Conservation (phyloP, 148 eudicot species). For the Fagopyrum esculentum region DNA sequence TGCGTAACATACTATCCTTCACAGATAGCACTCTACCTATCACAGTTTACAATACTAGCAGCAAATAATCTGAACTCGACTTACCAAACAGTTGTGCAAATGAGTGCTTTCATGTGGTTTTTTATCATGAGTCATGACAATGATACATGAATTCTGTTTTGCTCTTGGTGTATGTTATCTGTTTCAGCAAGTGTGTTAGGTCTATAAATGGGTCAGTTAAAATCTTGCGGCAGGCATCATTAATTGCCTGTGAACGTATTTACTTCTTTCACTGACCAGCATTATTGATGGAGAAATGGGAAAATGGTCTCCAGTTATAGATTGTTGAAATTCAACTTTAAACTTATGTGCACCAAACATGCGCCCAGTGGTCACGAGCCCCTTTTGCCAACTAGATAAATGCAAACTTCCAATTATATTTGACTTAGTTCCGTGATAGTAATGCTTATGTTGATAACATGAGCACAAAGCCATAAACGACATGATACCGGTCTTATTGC, state of each 20-base stretch:
- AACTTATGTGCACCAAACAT: neutral
- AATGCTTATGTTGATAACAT: neutral
- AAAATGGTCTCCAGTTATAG: neutral
- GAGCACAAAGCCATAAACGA: neutral
- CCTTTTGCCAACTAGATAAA: neutral
- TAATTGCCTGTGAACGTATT: neutral
- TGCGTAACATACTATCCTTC: neutral
- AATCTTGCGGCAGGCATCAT: neutral
- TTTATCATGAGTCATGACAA: neutral
- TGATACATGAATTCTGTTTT: neutral
- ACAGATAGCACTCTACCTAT: neutral
- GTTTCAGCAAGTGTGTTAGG: neutral
- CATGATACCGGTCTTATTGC: constrained; percentile 4
- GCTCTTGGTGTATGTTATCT: neutral
- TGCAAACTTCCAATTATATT: neutral
- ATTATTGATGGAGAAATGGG: neutral
- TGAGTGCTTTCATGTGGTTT: neutral
- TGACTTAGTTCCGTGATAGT: neutral
- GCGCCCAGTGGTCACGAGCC: neutral
- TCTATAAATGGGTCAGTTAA: neutral
- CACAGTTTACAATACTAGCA: neutral
- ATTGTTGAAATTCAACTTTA: neutral
- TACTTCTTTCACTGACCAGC: neutral
- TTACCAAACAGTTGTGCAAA: neutral
- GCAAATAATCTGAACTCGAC: neutral